Conservation (phyloP, 768 basidiomycete genomes). For the Kwoniella dendrophila region DNA sequence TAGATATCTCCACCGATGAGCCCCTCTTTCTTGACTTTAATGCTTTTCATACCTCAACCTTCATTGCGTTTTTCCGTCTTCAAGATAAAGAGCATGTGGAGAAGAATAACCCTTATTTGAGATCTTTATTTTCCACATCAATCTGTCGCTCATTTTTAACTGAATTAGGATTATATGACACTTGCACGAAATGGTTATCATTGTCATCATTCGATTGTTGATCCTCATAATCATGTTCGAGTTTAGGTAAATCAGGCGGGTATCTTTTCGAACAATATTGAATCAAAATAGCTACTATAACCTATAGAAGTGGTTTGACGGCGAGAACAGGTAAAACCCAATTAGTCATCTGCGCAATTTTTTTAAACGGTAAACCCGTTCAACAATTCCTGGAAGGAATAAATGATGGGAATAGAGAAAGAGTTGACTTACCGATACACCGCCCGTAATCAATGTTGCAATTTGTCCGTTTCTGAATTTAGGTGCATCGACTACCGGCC, state of each 20-base stretch:
- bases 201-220: conserved; percentile 2
- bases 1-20: no score
- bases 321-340: background rate
- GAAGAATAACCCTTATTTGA: no score
- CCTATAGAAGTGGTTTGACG: background rate
- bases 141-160: background rate
- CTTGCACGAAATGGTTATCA: background rate
- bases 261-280: conserved; percentile 21
- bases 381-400: no score
- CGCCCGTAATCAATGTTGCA: conserved; percentile 49
- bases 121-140: conserved; percentile 8
- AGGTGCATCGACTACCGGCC: conserved; percentile 73
- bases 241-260: conserved; percentile 20
- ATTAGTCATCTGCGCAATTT: no score
- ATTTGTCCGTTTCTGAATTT: conserved; percentile 67
- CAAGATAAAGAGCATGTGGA: no score
- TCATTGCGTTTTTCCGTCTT: no score
- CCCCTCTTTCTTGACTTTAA: no score
- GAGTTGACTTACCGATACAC: conserved; percentile 15
- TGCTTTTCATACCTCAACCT: no score
- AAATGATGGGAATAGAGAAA: background rate
- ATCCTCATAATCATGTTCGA: conserved; percentile 11
- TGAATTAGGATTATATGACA: no score
- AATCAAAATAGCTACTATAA: conserved; percentile 21
- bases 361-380: no score